Base-by-base conservation (phyloP, 495 filamentous ascomycete species). In the Annulohypoxylon nitens region DNA sequence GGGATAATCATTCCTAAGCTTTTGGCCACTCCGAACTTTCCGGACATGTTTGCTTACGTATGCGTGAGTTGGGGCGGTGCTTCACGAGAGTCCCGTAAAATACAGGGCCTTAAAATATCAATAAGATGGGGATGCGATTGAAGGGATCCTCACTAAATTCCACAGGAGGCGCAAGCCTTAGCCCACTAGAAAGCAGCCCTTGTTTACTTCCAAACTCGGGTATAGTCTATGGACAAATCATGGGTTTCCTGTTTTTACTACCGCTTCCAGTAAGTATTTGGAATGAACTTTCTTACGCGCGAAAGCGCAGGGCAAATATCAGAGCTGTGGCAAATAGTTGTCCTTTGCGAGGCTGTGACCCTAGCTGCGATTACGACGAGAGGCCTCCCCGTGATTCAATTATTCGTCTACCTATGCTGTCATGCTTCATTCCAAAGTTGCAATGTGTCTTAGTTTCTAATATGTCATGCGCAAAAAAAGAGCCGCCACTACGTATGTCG, bases 1-100 rank as follows among this genome's bases (percentile, higher is more conserved):
- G 83, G 84, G 74, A 74, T 25, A 23, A 60, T 62, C 51, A 64
- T 63, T 64, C 59, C n/a, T 70, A 30, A 53, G 9, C 26, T 54
- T 64, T 36, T 70, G 14, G 63, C 67, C 59, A 64, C 67, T 7
- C 63, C 58, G 67, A 67, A 47, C 18, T 43, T 64, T 11, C 63
- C 58, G 62, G 61, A 43, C 48, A 55, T 58, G 30, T 48, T 59
- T 41, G 33, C 41, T 59, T 50, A 34, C 55, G 57, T 43, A 51
- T 41, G 30, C 62, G 55, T 18, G 20, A n/a, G 57, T 53, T 50
- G 67, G 47, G 66, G 66, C 71, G 62, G 60, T 74, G 71, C 50
- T 62, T 11, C 1, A 39, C 25, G 14, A 33, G 1, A 39, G 51
- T 64, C 64, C 34, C 39, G 12, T 59, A 48, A 8, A 61, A 47